Conservation (phyloP, 768 basidiomycete species). For the Boletus rufocinnamomeus region DNA sequence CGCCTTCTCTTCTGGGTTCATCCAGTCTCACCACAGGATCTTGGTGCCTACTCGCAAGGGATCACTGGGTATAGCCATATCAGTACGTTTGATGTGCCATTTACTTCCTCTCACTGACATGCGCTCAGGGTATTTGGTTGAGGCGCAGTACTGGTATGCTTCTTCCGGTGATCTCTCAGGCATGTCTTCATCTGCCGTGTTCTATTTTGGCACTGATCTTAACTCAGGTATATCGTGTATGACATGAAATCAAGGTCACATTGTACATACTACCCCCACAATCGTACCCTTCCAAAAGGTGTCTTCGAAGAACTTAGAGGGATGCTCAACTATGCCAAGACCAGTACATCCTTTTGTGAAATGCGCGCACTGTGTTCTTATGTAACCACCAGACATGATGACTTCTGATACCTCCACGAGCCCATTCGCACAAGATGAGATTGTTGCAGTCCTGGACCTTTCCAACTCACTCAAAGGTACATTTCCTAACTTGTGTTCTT, state of each 20-base stretch:
- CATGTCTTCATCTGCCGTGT: neutral
- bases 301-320: neutral
- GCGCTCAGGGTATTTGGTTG: slow-evolving; percentile 12
- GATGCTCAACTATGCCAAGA: neutral
- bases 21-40: neutral
- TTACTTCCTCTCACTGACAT: neutral
- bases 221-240: neutral
- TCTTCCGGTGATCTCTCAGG: neutral
- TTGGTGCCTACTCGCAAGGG: slow-evolving; percentile 9
- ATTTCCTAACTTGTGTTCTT: neutral
- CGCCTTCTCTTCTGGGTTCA: slow-evolving; percentile 20
- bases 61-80: slow-evolving; percentile 7
- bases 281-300: neutral
- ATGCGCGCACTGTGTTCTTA: neutral
- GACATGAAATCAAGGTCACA: neutral
- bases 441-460: neutral
- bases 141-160: slow-evolving; percentile 18
- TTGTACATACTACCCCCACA: neutral
- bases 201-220: neutral
- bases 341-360: neutral
- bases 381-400: neutral
- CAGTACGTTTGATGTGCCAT: slow-evolving; percentile 5
- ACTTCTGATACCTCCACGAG: neutral
- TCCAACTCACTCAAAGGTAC: neutral
- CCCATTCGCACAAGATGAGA: neutral